phyloP scores from a whole-genome alignment of 148 eudicot species.

The Rhododendron griersonianum region DNA sequence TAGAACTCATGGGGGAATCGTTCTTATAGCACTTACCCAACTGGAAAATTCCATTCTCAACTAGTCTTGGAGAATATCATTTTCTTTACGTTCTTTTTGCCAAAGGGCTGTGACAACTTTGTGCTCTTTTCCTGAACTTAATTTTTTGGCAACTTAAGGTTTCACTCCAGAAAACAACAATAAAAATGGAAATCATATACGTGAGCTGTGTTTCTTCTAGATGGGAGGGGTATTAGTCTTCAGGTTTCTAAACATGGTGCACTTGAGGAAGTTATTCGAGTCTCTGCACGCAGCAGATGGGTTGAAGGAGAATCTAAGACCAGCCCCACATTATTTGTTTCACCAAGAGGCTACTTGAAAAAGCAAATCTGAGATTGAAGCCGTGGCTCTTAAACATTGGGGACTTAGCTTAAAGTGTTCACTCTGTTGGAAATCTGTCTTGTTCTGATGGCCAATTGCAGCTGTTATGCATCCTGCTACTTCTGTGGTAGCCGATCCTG shows the following conservation, averaged over 20 bases:
- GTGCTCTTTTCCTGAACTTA: background rate
- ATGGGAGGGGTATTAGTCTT: background rate
- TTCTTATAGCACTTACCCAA: background rate
- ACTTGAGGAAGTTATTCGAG: background rate
- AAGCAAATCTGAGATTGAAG: background rate
- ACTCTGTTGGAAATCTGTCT: background rate
- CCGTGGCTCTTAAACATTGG: background rate
- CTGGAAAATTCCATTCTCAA: background rate
- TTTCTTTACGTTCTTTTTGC: background rate
- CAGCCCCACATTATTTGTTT: constrained; percentile 1
- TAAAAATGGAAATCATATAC: background rate
- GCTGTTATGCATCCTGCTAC: background rate
- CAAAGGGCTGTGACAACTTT: background rate
- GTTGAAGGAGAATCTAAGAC: background rate
- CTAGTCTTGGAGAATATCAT: background rate
- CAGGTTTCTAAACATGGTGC: background rate
- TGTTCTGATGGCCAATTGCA: background rate
- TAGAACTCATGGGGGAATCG: background rate
- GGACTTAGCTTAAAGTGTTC: background rate
- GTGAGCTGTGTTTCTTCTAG: background rate
- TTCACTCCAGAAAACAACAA: background rate
- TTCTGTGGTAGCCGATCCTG: background rate
- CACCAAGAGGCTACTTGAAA: background rate
- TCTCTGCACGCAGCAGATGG: background rate
- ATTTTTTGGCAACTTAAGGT: background rate